phyloP scores from a whole-genome alignment of 1,139 yeast species.

The Yamadazyma spencermartinsiae region DNA sequence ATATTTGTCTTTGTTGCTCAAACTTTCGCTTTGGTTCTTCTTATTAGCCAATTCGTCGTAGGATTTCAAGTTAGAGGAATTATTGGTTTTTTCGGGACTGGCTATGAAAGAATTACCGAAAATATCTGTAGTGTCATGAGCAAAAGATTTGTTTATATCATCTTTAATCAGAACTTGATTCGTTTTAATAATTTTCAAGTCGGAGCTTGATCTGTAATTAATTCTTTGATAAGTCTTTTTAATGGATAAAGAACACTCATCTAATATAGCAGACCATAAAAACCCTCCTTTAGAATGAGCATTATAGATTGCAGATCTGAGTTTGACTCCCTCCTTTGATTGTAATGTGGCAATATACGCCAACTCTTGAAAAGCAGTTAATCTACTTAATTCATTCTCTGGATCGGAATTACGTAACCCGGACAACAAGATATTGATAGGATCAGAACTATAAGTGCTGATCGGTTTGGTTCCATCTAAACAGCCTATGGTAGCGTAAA shows the following conservation, averaged over 20 bases:
- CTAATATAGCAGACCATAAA: conserved; percentile 59
- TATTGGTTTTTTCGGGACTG: conserved; percentile 8
- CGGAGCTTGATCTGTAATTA: conserved; percentile 34
- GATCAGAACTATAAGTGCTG: conserved; percentile 67
- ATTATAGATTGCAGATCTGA: conserved; percentile 56
- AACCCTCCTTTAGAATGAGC: conserved; percentile 46
- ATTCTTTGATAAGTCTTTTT: conserved; percentile 45
- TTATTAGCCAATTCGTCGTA: conserved; percentile 14
- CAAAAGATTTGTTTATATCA: conserved; percentile 14
- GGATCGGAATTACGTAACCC: conserved; percentile 59
- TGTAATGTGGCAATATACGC: conserved; percentile 57
- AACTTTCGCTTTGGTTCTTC: conserved; percentile 1
- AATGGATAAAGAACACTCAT: conserved; percentile 59
- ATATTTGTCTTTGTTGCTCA: conserved; percentile 6
- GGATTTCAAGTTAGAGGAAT: conserved; percentile 7
- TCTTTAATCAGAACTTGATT: conserved; percentile 18
- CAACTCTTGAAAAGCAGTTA: conserved; percentile 75
- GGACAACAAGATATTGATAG: conserved; percentile 68
- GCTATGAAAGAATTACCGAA: conserved; percentile 33
- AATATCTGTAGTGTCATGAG: conserved; percentile 20
- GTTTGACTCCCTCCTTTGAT: conserved; percentile 41
- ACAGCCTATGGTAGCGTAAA: conserved; percentile 83
- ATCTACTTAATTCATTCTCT: conserved; percentile 54
- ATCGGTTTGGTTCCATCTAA: conserved; percentile 71
- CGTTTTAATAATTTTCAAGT: conserved; percentile 30